Conservation (phyloP, 257 asterid genomes). For the Solanum pinnatisectum region DNA sequence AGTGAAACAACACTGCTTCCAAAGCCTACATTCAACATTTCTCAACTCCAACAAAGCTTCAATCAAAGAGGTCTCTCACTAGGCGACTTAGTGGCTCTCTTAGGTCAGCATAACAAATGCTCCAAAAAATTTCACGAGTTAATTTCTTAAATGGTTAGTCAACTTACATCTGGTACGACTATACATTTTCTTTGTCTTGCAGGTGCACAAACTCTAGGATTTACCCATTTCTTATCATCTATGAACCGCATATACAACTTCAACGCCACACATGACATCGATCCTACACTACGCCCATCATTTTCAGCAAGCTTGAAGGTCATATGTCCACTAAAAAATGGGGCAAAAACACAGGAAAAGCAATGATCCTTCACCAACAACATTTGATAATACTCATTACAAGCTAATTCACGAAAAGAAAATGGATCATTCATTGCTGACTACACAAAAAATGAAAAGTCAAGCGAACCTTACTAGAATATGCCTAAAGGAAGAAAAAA, state of each 20-base stretch:
- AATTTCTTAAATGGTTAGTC: not conserved
- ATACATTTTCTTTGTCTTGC: not conserved
- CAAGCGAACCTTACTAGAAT: no score
- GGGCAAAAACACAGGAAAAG: conserved; percentile 43
- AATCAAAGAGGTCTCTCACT: conserved; percentile 55
- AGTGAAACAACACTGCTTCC: conserved; percentile 55
- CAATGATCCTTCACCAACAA: conserved; percentile 48
- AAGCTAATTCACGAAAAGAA: conserved; percentile 40
- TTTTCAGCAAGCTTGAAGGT: conserved; percentile 41
- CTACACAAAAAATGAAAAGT: conserved; percentile 30
- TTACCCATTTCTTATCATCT: conserved; percentile 76
- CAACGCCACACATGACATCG: conserved; percentile 57
- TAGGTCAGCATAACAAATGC: conserved; percentile 27
- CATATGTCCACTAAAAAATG: conserved; percentile 41
- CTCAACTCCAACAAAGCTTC: conserved; percentile 52
- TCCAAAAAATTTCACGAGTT: no score
- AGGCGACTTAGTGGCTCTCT: conserved; percentile 56
- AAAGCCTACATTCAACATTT: conserved; percentile 40
- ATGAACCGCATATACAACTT: conserved; percentile 47
- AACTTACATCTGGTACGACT: not conserved
- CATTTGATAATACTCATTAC: conserved; percentile 27
- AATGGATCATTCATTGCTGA: conserved; percentile 9
- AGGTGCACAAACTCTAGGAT: conserved; percentile 84
- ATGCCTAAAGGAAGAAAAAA: no score
- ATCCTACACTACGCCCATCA: conserved; percentile 54